Base-by-base conservation (phyloP, 805 yeast species). In the Zygosaccharomyces pseudorouxii region DNA sequence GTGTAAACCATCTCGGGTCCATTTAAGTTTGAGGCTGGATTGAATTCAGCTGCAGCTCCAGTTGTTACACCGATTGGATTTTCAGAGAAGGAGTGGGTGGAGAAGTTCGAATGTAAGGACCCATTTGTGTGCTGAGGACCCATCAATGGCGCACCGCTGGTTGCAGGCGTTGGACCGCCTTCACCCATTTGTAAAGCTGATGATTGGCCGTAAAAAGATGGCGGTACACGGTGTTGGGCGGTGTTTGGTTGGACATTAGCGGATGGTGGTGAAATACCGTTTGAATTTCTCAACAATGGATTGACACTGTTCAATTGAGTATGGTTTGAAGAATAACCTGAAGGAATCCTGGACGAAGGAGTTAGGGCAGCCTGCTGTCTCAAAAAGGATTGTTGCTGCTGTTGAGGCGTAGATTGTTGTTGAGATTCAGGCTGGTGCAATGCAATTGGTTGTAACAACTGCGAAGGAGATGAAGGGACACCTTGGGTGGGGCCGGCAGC, bases 61-160 rank as follows among this genome's bases (percentile, higher is more conserved):
- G 43, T 14, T 12, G 35, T 31, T 16, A 36, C 9, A 9, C 36
- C 37, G 29, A 29, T 6, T 6, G 44, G 44, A 25, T 41, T 41
- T 33, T 61, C 67, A 46, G 57, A 63, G 40, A 49, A 59, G 6
- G 71, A 65, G 23, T 65, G 68, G 16, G 58, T 39, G 2, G 70
- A 65, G 30, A 58, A 62, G 42, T 63, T 63, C 1, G 71, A 65
- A 36, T 66, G 69, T 4, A 63, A 52, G 2, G 69, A 64, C 3
- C 69, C 68, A 42, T 63, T 59, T 4, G 70, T 66, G 39, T 65
- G 58, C 48, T 67, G 71, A 5, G 69, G 62, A 18, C 49, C 50
- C 35, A 61, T 48, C 25, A 51, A 46, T 33, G 57, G 63, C 3
- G 53, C 25, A 33, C 20, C 37, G 14, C 37, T 19, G 9, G 20